These are phyloP conservation scores for Neurospora tetraspora DNA, from an alignment of 495 filamentous ascomycete genomes.

Conservation along the genomic window DNA sequence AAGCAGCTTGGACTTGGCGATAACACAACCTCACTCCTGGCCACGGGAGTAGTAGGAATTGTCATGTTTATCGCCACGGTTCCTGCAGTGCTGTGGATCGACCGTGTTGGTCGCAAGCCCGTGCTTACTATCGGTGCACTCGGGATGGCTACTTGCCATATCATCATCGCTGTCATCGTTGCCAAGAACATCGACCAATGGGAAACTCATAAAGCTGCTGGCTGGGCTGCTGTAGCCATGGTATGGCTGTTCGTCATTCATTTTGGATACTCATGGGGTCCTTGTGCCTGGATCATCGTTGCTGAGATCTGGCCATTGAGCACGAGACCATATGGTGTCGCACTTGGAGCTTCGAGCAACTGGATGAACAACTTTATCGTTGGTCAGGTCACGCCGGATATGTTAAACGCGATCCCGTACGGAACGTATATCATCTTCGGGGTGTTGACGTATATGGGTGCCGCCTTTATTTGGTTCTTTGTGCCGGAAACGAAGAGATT, in stretches of 20 bases:
- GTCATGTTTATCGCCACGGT: slow-evolving; percentile 62
- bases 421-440: slow-evolving; percentile 79
- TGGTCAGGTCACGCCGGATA: slow-evolving; percentile 65
- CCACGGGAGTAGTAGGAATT: slow-evolving; percentile 72
- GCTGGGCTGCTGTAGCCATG: slow-evolving; percentile 71
- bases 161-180: slow-evolving; percentile 67
- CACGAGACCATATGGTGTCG: slow-evolving; percentile 63
- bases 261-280: slow-evolving; percentile 70
- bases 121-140: slow-evolving; percentile 46
- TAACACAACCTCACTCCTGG: slow-evolving; percentile 59
- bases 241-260: slow-evolving; percentile 77
- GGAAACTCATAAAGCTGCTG: slow-evolving; percentile 48
- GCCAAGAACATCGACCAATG: slow-evolving; percentile 53
- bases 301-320: slow-evolving; percentile 71
- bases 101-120: slow-evolving; percentile 48
- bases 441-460: slow-evolving; percentile 55
- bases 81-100: slow-evolving; percentile 57
- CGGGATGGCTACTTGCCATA: slow-evolving; percentile 52
- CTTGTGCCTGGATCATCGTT: slow-evolving; percentile 61
- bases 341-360: slow-evolving; percentile 53
- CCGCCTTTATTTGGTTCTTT: slow-evolving; percentile 64
- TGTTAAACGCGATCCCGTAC: slow-evolving; percentile 60
- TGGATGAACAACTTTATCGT: slow-evolving; percentile 51
- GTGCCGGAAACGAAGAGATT: slow-evolving; percentile 67
- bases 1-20: slow-evolving; percentile 50